Evolutionary conservation across 345 rosid species (phyloP).

Genomic region (Euphorbia pulcherrima): DNA sequence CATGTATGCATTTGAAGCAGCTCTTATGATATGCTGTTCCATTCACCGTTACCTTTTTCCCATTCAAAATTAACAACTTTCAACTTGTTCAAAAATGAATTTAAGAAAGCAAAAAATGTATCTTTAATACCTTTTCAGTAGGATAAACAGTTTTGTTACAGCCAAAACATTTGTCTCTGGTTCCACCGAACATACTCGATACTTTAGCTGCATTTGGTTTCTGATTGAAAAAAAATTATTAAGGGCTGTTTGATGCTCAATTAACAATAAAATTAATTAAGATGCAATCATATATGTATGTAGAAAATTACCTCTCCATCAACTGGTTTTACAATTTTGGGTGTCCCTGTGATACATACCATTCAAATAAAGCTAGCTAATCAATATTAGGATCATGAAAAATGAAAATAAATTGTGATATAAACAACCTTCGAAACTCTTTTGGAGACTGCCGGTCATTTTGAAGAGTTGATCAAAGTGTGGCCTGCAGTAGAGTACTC

Average conservation of each 20-base stretch:
- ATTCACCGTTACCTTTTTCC: constrained; percentile 90
- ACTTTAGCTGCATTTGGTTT: constrained; percentile 71
- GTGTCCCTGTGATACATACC: constrained; percentile 75
- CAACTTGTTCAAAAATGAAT: too few species aligned
- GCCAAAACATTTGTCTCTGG: constrained; percentile 83
- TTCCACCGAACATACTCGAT: constrained; percentile 89
- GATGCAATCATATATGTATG: background rate
- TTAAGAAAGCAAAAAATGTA: too few species aligned
- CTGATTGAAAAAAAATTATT: constrained; percentile 36
- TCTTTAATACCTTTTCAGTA: constrained; percentile 94
- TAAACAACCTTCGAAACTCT: constrained; percentile 80
- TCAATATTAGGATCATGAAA: constrained; percentile 9
- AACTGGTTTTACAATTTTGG: constrained; percentile 65
- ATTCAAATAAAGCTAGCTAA: constrained; percentile 16
- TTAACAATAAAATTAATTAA: background rate
- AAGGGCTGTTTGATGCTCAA: constrained; percentile 5
- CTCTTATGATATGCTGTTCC: constrained; percentile 92
- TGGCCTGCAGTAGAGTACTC: constrained; percentile 93
- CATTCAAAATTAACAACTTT: background rate
- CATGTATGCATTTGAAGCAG: constrained; percentile 98
- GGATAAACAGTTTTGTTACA: constrained; percentile 86
- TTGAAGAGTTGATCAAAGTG: constrained; percentile 95
- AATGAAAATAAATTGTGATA: background rate
- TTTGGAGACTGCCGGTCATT: constrained; percentile 96
- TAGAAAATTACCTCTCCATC: constrained; percentile 68